Base-by-base conservation (phyloP, 75 land plant genomes). In the Picea glauca region DNA sequence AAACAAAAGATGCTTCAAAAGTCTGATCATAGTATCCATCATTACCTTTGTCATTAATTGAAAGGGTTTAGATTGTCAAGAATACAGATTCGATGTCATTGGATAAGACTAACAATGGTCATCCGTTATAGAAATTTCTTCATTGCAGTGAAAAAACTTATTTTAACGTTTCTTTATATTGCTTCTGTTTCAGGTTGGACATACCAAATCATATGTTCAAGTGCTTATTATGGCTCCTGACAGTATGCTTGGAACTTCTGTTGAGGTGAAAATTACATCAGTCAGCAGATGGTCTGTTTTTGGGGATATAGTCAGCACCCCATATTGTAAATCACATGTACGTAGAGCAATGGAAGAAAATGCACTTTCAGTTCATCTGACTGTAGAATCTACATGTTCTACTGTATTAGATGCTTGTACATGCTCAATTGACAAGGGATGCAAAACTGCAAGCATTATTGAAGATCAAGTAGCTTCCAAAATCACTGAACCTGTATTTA, bases 261-360 rank as follows among this genome's bases (percentile, higher is more conserved):
- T 88, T 40, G 82, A 89, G 58, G 94, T 85, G 56, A 92, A 90
- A 85, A 85, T 96, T 80, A 88, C 86, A 62, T 94, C 98, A 68
- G 86, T 92, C 3, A 95, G 98, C 60, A 94, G 99, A 67, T 96
- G 99, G 99, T 96, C 99, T 20, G 98, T 96, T 57, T 90, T 90
- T 83, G 99, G 98, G 58, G 98, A 94, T 67, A 75, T 93, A 59
- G 81, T 92, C 30, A 84, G 84, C 26, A 74, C 31, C 54, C 81
- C 82, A 26, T 38, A 70, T 15, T 40, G n/a, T 38, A 35, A 50
- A 61, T 77, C 84, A 30, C 21, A 31, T 13, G n/a, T 20, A 76
- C 30, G 17, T 56, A 58, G 20, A 9, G 62, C 81, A 58, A 38
- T 14, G 58, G 60, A 32, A 58, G 65, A 70, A 7, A 81, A 64